These are phyloP conservation scores for Pichia manshurica DNA, from an alignment of 805 yeast genomes.

Conservation along the genomic window DNA sequence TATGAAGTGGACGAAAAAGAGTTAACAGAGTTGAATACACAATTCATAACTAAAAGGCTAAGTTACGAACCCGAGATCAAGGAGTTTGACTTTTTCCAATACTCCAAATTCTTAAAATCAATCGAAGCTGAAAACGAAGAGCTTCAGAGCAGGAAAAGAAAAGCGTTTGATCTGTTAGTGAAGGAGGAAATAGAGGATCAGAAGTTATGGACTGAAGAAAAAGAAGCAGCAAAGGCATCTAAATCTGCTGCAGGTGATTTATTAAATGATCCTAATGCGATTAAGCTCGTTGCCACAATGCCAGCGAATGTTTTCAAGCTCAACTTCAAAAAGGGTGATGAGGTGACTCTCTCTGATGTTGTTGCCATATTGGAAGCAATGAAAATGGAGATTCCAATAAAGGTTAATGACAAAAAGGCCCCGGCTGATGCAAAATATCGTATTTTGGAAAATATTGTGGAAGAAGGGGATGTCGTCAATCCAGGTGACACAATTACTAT, in stretches of 20 bases:
- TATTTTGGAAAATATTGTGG: slow-evolving; percentile 25
- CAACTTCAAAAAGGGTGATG: slow-evolving; percentile 22
- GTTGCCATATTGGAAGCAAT: slow-evolving; percentile 30
- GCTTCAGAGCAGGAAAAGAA: slow-evolving; percentile 20
- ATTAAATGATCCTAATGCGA: slow-evolving; percentile 23
- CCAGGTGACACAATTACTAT: slow-evolving; percentile 25
- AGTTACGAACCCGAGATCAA: slow-evolving; percentile 25
- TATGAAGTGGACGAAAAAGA: slow-evolving; percentile 33
- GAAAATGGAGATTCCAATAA: slow-evolving; percentile 33
- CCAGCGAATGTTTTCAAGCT: slow-evolving; percentile 32
- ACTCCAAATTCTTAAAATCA: slow-evolving; percentile 25
- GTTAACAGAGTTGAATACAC: slow-evolving; percentile 25
- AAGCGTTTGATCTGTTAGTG: slow-evolving; percentile 18
- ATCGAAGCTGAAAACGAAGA: slow-evolving; percentile 25
- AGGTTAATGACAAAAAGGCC: slow-evolving; percentile 19
- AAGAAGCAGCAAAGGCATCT: slow-evolving; percentile 17
- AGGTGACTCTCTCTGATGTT: slow-evolving; percentile 19
- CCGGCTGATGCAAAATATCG: slow-evolving; percentile 14
- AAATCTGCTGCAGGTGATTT: slow-evolving; percentile 16
- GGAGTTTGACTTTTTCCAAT: slow-evolving; percentile 31
- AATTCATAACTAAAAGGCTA: slow-evolving; percentile 28
- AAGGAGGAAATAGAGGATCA: slow-evolving; percentile 21
- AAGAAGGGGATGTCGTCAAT: slow-evolving; percentile 31
- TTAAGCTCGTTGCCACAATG: slow-evolving; percentile 26
- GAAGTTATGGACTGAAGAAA: slow-evolving; percentile 25